Base-by-base conservation (phyloP, 192 early-diverging fungal species). In the Mortierella claussenii region DNA sequence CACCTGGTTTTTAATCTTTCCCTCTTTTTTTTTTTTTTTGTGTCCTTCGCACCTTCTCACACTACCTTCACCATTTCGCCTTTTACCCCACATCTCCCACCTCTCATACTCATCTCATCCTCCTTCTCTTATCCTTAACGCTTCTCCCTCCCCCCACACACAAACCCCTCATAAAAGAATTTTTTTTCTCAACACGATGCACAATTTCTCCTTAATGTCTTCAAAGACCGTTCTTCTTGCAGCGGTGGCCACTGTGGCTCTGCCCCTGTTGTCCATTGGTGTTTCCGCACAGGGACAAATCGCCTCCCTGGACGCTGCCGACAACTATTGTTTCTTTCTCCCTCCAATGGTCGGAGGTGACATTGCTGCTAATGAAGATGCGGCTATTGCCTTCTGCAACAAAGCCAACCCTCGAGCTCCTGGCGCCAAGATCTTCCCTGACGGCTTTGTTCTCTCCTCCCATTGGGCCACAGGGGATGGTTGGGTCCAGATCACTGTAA, bases 401-500 rank as follows among this genome's bases (percentile, higher is more conserved):
- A 60, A 74, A 32, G 49, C 48, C 8, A 81, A 75, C 33, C 64
- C 83, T 12, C 43, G 78, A 26, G 85, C 83, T 44, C 59, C 66
- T 33, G 68, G 65, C 23, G 76, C 85, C 33, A 70, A 75, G 31
- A 69, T 58, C 27, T 74, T 87, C 23, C 69, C 80, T 4, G 47
- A 30, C 5, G 83, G 81, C 9, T 81, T 87, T 36, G 81, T 87
- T 45, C 60, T 68, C 27, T 80, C 80, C 1, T 75, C 73, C 21
- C 78, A 84, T 46, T 84, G 73, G 58, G 78, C 73, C 27, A 44
- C 67, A 5, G 69, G 73, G 4, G 69, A 76, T 49, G 58, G 66
- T 1, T 87, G 81, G 50, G 81, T 84, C 37, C 85, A 87, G 69
- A 74, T 87, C 24, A 87, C 83, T 56, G 85, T 69, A 55, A 55